Conservation (phyloP, 108 stramenopile species). For the Aurantiochytrium sp. region DNA sequence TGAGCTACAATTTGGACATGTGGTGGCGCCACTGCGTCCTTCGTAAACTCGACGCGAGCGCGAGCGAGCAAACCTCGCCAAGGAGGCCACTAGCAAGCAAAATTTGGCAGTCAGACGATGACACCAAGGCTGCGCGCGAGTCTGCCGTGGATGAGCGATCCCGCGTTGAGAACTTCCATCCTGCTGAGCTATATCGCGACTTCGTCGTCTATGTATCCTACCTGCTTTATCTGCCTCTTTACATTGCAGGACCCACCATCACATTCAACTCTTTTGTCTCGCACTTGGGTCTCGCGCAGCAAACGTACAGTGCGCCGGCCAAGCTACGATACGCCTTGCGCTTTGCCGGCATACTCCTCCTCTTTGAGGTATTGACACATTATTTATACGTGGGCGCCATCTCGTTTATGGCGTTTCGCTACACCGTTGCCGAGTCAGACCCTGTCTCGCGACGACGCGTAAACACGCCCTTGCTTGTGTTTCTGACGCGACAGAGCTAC, state of each 20-base stretch:
- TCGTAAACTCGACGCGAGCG: not conserved
- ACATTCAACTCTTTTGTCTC: conserved; percentile 44
- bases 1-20: conserved; percentile 43
- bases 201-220: conserved; percentile 25
- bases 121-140: not conserved
- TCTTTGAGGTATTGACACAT: not conserved
- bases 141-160: not conserved
- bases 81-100: not conserved
- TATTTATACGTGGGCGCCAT: not conserved
- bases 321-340: conserved; percentile 7
- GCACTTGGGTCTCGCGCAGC: not conserved
- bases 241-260: conserved; percentile 51
- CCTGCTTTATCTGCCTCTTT: conserved; percentile 47
- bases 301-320: not conserved
- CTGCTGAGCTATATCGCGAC: conserved; percentile 28
- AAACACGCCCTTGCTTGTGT: conserved; percentile 18
- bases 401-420: not conserved
- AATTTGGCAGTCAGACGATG: not conserved
- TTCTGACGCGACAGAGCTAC: conserved; percentile 21
- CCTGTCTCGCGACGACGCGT: conserved; percentile 16
- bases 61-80: not conserved
- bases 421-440: conserved; percentile 13
- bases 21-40: conserved; percentile 41
- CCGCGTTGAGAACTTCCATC: not conserved
- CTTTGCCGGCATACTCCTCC: not conserved